Evolutionary conservation across 2,329 filamentous ascomycete species (phyloP), one percentile per base, ranked within the genome.

Genomic region (Calonectria leucothoes): DNA sequence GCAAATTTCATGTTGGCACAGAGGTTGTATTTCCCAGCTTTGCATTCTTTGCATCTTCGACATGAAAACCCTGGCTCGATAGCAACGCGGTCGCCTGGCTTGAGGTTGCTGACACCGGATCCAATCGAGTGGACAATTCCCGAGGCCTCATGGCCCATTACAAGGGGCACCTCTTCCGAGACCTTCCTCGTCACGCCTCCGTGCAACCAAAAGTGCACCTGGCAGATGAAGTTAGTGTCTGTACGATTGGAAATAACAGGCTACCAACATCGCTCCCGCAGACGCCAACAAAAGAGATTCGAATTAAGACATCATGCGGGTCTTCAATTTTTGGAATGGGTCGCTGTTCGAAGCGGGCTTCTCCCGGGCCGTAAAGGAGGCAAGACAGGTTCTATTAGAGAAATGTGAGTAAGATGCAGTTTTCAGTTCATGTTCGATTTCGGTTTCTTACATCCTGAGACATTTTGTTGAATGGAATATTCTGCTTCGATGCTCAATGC

Each of bases 31-130:
- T 91, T 90, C 68, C 96, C 96, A 49, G 90, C 88, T 77, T 95
- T 94, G 88, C 96, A 98, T 75, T 91, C 87, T 52, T 86, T 85
- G 87, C 96, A 98, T 74, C 91, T 90, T 51, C 94, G 92, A 86
- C 96, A 98, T 0, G 95, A 94, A 68, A 94, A 90, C 52, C 96
- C 96, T 17, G 97, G 96, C 87, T 98, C 96, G 52, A 98, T 88
- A 17, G 96, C 95, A n/a, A 98, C 93, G 76, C 94, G 92, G 85
- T 98, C 96, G 69, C 96, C 96, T 6, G 89, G 82, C 75, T 90
- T 86, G 74, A 97, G 90, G 35, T 84, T 85, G 25, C 86, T 91
- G 7, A 95, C 93, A 7, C 86, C 86, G 2, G 89, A 82, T 20
- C 95, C 95, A 37, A 94, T 87, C 12, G 90, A 89, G 74, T 95